Conservation (phyloP, 208 protist species). For the Leishmania tarentolae region DNA sequence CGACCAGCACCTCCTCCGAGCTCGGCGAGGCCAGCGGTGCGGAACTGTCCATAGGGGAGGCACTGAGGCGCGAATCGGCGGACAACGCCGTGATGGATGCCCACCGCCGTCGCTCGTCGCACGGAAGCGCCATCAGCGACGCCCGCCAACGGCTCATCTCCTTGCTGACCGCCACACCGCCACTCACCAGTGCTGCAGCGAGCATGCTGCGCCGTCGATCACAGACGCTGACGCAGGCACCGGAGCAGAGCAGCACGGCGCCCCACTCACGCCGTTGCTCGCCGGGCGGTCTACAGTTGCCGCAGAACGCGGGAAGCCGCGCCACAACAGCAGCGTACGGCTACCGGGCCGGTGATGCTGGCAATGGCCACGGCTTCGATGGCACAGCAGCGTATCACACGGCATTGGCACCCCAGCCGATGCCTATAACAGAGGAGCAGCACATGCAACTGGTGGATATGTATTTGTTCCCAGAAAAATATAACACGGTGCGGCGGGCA, state of each 20-base stretch:
- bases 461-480: slow-evolving; percentile 59
- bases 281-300: not conserved
- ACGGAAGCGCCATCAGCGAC: not conserved
- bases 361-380: not conserved
- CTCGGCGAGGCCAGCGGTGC: not conserved
- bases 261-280: not conserved
- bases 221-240: not conserved
- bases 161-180: slow-evolving; percentile 19
- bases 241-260: not conserved
- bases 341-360: not conserved
- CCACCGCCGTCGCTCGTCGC: slow-evolving; percentile 9
- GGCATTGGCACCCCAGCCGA: not conserved
- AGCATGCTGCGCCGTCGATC: slow-evolving; percentile 17
- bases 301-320: not conserved
- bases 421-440: slow-evolving; percentile 47
- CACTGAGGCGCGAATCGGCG: slow-evolving; percentile 12
- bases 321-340: not conserved
- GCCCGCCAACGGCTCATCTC: slow-evolving; percentile 16
- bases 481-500: slow-evolving; percentile 19
- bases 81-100: not conserved
- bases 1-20: slow-evolving; percentile 4
- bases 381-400: not conserved
- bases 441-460: slow-evolving; percentile 58
- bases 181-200: slow-evolving; percentile 1
- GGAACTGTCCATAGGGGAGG: slow-evolving; percentile 1